Evolutionary conservation across 2,329 filamentous ascomycete species (phyloP), one percentile per base, ranked within the genome.

Genomic region (Pyricularia sp.): DNA sequence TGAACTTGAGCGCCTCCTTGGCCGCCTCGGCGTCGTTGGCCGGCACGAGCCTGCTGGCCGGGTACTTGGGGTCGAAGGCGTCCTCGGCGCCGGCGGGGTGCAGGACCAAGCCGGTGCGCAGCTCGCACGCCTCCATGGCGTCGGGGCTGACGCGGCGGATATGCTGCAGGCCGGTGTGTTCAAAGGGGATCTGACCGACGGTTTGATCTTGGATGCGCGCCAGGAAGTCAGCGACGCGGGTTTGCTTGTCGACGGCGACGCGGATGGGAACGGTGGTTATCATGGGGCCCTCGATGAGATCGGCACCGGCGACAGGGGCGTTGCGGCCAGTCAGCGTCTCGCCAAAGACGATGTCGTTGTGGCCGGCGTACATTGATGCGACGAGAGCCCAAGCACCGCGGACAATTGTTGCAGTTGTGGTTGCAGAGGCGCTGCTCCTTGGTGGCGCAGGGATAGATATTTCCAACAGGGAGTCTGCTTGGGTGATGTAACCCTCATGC

Each of bases 111-210:
- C 82, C 78, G 0, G 81, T 84, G 7, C 80, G 78, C 60, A 85
- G 77, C 67, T 84, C 79, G 69, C 83, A 85, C 2, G 83, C 83
- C 66, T 82, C 76, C 10, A 80, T 76, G 4, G 81, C 79, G 65
- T 85, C 82, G 0, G 78, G 74, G 69, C 81, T 84, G 13, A 87
- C 73, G 26, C 79, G 77, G 10, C 84, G 82, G 66, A 87, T 87
- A 67, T 85, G 76, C 69, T 86, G 84, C 60, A 86, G 74, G 24
- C 84, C 84, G 62, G 82, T 78, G 71, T 90, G 86, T 71, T 90
- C 84, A 70, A 88, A 82, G 0, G 85, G 82, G 6, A 88, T 87
- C 68, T 66, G 68, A 0, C 62, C 40, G 2, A 67, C 30, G 22
- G 66, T 61, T 16, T 69, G 66, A 10, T 65, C 57, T 24, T 68